These are phyloP conservation scores for Aspergillus sp. DNA, from an alignment of 2,329 filamentous ascomycete species.

Conservation along the genomic window DNA sequence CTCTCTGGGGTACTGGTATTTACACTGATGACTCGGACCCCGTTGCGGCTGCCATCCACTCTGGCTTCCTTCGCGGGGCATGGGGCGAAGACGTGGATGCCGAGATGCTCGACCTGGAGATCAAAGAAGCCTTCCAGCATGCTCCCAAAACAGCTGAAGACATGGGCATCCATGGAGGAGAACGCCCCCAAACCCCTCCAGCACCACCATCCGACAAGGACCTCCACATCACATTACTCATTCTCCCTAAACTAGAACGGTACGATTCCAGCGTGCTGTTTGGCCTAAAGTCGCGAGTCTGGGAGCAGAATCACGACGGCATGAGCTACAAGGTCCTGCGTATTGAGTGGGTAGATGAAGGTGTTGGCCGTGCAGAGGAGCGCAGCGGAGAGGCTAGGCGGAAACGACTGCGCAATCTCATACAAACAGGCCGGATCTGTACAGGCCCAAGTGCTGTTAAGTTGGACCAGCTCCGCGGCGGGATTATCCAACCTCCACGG, in stretches of 20 bases:
- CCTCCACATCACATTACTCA: constrained; percentile 80
- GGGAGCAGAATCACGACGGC: constrained; percentile 76
- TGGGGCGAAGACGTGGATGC: constrained; percentile 78
- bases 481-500: constrained; percentile 29
- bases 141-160: constrained; percentile 45
- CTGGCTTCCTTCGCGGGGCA: constrained; percentile 86
- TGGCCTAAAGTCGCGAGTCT: constrained; percentile 79
- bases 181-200: constrained; percentile 37
- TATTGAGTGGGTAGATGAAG: constrained; percentile 82
- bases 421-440: constrained; percentile 44
- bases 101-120: constrained; percentile 60
- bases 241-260: constrained; percentile 74
- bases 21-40: constrained; percentile 97
- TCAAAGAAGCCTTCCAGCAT: constrained; percentile 48
- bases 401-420: constrained; percentile 48
- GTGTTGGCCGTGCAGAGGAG: constrained; percentile 49
- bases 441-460: constrained; percentile 39
- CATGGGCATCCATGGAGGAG: constrained; percentile 19
- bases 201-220: constrained; percentile 68
- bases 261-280: constrained; percentile 75
- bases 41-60: constrained; percentile 88
- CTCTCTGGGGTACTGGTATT: constrained; percentile 89
- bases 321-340: constrained; percentile 83
- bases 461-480: constrained; percentile 35
- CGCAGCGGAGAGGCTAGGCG: constrained; percentile 49